These are phyloP conservation scores for Xerocomus nothofagi DNA, from an alignment of 1,284 basidiomycete species.

Conservation along the genomic window DNA sequence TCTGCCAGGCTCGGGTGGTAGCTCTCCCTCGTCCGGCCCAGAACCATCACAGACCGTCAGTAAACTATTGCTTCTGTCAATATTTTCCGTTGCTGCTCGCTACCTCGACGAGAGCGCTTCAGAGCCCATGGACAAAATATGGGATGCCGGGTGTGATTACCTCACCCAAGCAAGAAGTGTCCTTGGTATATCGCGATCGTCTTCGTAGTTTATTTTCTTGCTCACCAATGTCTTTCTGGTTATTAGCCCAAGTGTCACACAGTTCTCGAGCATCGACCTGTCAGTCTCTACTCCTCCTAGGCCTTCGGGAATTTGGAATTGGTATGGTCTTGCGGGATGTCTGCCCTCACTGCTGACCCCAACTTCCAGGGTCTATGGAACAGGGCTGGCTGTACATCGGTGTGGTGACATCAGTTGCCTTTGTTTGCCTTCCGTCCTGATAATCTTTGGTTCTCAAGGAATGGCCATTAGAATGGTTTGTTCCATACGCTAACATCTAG, in stretches of 20 bases:
- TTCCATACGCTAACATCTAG: not conserved
- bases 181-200: slow-evolving; percentile 48
- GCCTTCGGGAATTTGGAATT: slow-evolving; percentile 81
- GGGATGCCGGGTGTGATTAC: slow-evolving; percentile 71
- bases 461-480: slow-evolving; percentile 76
- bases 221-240: slow-evolving; percentile 4
- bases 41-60: slow-evolving; percentile 64
- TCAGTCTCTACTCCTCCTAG: slow-evolving; percentile 75
- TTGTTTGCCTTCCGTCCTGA: not conserved
- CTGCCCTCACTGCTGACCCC: slow-evolving; percentile 10
- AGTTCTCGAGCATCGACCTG: slow-evolving; percentile 68
- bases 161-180: slow-evolving; percentile 66
- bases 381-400: slow-evolving; percentile 82
- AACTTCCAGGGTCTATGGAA: slow-evolving; percentile 59
- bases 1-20: slow-evolving; percentile 11
- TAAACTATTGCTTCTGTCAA: slow-evolving; percentile 69
- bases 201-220: slow-evolving; percentile 5
- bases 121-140: slow-evolving; percentile 56
- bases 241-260: slow-evolving; percentile 62
- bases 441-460: slow-evolving; percentile 41
- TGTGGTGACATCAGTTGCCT: slow-evolving; percentile 33
- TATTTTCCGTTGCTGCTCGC: slow-evolving; percentile 77
- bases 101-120: slow-evolving; percentile 56
- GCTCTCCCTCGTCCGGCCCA: slow-evolving; percentile 36
- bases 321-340: slow-evolving; percentile 38